phyloP scores from a whole-genome alignment of 257 asterid genomes.

The Haberlea rhodopensis region DNA sequence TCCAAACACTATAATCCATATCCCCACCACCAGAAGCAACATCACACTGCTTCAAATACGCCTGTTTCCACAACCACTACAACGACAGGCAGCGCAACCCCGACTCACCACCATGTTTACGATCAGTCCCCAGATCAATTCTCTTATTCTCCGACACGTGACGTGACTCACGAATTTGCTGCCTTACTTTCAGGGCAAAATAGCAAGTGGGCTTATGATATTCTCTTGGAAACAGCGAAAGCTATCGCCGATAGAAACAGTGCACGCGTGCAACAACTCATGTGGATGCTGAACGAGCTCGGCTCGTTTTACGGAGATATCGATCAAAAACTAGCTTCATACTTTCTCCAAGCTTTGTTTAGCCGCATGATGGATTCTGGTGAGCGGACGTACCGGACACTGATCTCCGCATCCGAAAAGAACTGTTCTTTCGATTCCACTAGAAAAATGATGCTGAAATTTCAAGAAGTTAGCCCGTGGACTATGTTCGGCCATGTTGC shows the following conservation, averaged over 20 bases:
- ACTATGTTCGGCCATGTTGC: slow-evolving; percentile 90
- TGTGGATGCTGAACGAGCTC: slow-evolving; percentile 97
- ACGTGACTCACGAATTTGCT: slow-evolving; percentile 54
- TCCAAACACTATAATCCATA: slow-evolving; percentile 48
- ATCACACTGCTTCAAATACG: slow-evolving; percentile 31
- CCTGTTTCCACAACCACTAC: slow-evolving; percentile 47
- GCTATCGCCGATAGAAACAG: slow-evolving; percentile 69
- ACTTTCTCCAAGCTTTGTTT: slow-evolving; percentile 78
- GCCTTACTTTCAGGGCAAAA: slow-evolving; percentile 40
- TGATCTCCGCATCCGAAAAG: slow-evolving; percentile 56
- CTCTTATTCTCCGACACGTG: slow-evolving; percentile 44
- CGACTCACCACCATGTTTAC: slow-evolving; percentile 38
- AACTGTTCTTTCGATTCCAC: slow-evolving; percentile 80
- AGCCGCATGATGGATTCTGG: slow-evolving; percentile 89
- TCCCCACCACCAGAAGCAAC: slow-evolving; percentile 21
- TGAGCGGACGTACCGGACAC: slow-evolving; percentile 44
- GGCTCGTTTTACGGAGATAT: slow-evolving; percentile 82
- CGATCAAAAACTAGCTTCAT: slow-evolving; percentile 81
- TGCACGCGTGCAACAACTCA: slow-evolving; percentile 65
- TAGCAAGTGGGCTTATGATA: slow-evolving; percentile 70
- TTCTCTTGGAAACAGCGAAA: slow-evolving; percentile 64
- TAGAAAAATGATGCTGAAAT: slow-evolving; percentile 59
- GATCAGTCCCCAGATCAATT: slow-evolving; percentile 35
- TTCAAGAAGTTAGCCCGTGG: slow-evolving; percentile 97
- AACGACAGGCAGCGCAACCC: slow-evolving; percentile 31